These are phyloP conservation scores for Malassezia japonica DNA, from an alignment of 1,284 basidiomycete species.

Conservation along the genomic window DNA sequence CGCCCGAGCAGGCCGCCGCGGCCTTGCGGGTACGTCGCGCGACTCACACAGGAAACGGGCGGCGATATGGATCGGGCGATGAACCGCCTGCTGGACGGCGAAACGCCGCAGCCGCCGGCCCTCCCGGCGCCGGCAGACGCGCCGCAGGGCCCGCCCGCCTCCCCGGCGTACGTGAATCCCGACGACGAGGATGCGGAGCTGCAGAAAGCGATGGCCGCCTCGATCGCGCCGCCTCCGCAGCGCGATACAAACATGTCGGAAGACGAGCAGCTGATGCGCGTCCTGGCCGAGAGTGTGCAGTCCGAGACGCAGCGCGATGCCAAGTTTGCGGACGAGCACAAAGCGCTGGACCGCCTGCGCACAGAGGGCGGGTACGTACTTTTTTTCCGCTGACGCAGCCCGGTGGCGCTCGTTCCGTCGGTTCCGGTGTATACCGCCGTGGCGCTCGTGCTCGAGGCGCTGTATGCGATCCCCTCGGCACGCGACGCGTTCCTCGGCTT, in stretches of 20 bases:
- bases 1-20: conserved; percentile 2
- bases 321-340: background rate
- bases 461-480: conserved; percentile 1
- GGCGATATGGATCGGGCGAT: conserved; percentile 15
- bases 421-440: conserved; percentile 1
- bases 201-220: conserved; percentile 13
- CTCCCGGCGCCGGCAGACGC: background rate
- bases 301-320: background rate
- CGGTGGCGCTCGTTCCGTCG: conserved; percentile 9
- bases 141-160: background rate
- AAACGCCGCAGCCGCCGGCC: background rate
- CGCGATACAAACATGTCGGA: background rate
- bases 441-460: conserved; percentile 7
- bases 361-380: background rate
- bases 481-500: background rate
- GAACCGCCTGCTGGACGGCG: conserved; percentile 9
- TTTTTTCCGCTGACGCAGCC: background rate
- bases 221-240: conserved; percentile 1
- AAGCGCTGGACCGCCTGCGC: background rate
- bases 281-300: conserved; percentile 13
- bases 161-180: background rate
- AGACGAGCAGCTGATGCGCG: conserved; percentile 15
- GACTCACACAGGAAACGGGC: background rate
- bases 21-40: conserved; percentile 1
- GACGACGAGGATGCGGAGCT: conserved; percentile 10